Evolutionary conservation across 1,284 basidiomycete genomes (phyloP).

Genomic region (Paramarasmius palmivorus): DNA sequence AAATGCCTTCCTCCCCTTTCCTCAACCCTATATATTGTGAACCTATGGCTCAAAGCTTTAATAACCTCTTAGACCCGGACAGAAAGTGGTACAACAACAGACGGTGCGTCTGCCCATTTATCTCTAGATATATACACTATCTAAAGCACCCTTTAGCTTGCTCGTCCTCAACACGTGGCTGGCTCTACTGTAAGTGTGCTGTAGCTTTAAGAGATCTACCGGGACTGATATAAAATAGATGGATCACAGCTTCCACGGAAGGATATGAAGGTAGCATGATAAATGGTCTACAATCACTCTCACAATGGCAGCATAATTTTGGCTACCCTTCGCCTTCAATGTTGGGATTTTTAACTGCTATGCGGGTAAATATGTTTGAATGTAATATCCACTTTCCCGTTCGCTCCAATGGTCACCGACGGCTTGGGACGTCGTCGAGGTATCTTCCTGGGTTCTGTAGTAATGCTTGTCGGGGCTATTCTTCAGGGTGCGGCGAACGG

Average conservation of each 20-base stretch:
- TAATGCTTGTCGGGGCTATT: too few species aligned
- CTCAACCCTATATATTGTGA: too few species aligned
- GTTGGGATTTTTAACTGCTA: conserved; percentile 75
- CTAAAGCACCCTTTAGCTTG: conserved; percentile 48
- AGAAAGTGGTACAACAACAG: conserved; percentile 75
- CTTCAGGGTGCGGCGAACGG: too few species aligned
- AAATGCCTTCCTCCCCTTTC: too few species aligned
- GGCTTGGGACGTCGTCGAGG: too few species aligned
- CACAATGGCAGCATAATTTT: conserved; percentile 63
- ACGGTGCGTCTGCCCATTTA: conserved; percentile 37
- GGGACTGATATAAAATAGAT: too few species aligned
- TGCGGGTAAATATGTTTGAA: too few species aligned
- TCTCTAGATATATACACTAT: background rate
- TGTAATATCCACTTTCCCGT: too few species aligned
- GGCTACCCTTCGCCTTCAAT: conserved; percentile 50
- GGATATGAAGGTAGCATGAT: conserved; percentile 79
- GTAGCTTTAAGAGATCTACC: too few species aligned
- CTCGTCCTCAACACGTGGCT: conserved; percentile 70
- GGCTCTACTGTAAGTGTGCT: conserved; percentile 40
- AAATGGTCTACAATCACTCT: conserved; percentile 71
- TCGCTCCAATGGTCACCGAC: too few species aligned
- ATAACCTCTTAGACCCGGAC: conserved; percentile 61
- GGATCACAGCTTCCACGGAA: conserved; percentile 76
- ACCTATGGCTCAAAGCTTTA: too few species aligned
- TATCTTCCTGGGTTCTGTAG: too few species aligned